Conservation (phyloP, 2,329 filamentous ascomycete genomes). For the Aspergillus pseudoglaucus region DNA sequence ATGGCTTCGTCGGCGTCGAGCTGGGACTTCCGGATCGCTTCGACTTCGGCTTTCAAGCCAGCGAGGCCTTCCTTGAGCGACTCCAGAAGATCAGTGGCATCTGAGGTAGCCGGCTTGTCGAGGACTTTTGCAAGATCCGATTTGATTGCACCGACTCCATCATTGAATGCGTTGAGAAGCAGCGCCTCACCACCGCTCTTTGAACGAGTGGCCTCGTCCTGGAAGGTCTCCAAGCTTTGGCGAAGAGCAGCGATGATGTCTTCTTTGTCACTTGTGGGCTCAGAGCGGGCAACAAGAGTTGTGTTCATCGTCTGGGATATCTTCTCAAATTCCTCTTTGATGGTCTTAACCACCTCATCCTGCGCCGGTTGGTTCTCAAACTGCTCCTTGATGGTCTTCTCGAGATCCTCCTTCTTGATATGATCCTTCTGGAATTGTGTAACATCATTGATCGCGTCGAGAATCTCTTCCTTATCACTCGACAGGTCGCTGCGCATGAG, state of each 20-base stretch:
- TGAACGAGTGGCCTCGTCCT: slow-evolving; percentile 48
- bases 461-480: slow-evolving; percentile 54
- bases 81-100: slow-evolving; percentile 83
- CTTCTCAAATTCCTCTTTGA: slow-evolving; percentile 57
- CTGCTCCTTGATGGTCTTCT: slow-evolving; percentile 51
- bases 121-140: slow-evolving; percentile 67
- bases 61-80: slow-evolving; percentile 77
- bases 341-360: slow-evolving; percentile 32
- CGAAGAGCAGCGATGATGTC: slow-evolving; percentile 55
- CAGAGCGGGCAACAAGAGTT: slow-evolving; percentile 24
- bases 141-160: slow-evolving; percentile 68
- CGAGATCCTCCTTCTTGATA: slow-evolving; percentile 19
- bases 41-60: slow-evolving; percentile 69
- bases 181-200: slow-evolving; percentile 53
- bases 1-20: slow-evolving; percentile 46
- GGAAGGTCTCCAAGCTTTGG: slow-evolving; percentile 39
- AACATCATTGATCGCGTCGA: slow-evolving; percentile 53
- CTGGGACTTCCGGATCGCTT: slow-evolving; percentile 59
- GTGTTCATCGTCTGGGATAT: slow-evolving; percentile 46
- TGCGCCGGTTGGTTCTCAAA: slow-evolving; percentile 39
- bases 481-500: slow-evolving; percentile 56
- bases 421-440: slow-evolving; percentile 32
- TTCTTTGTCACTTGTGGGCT: slow-evolving; percentile 46
- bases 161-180: slow-evolving; percentile 55
- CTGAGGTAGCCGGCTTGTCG: slow-evolving; percentile 75